A percentile compares a stretch with the other conserved stretches of the same genome.
These are phyloP conservation scores for Lodderomyces margitis DNA, from an alignment of 1,139 yeast genomes.

Conservation along the genomic window DNA sequence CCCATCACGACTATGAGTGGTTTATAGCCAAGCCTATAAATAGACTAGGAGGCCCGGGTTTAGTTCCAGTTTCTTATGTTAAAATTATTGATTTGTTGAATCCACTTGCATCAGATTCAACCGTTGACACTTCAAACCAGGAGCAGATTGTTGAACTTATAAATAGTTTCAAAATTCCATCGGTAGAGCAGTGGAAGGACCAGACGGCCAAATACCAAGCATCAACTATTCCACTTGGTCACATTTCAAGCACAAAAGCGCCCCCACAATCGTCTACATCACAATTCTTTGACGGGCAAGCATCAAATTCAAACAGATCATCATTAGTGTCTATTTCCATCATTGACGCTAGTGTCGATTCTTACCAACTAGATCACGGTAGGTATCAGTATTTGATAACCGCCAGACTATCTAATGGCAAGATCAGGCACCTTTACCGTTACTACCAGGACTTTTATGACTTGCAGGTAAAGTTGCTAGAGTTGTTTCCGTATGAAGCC, in stretches of 20 bases:
- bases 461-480: slow-evolving; percentile 80
- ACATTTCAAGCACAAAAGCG: slow-evolving; percentile 25
- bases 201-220: slow-evolving; percentile 93
- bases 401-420: slow-evolving; percentile 69
- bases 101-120: slow-evolving; percentile 30
- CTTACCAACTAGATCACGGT: slow-evolving; percentile 80
- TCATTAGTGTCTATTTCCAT: slow-evolving; percentile 37
- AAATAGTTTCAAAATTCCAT: slow-evolving; percentile 68
- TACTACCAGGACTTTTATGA: slow-evolving; percentile 96
- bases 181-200: slow-evolving; percentile 94
- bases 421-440: slow-evolving; percentile 71
- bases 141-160: slow-evolving; percentile 42
- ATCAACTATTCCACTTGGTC: slow-evolving; percentile 76
- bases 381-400: slow-evolving; percentile 85
- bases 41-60: slow-evolving; percentile 93
- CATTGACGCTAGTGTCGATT: slow-evolving; percentile 71
- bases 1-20: slow-evolving; percentile 96
- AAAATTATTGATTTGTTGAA: slow-evolving; percentile 74
- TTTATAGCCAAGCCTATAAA: slow-evolving; percentile 96
- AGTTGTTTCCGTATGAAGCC: slow-evolving; percentile 87
- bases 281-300: slow-evolving; percentile 33
- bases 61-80: slow-evolving; percentile 89
- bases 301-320: slow-evolving; percentile 27
- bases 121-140: slow-evolving; percentile 17
- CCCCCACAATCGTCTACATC: slow-evolving; percentile 36